phyloP scores from a whole-genome alignment of 2,329 filamentous ascomycete species.

The Zasmidium angulare region DNA sequence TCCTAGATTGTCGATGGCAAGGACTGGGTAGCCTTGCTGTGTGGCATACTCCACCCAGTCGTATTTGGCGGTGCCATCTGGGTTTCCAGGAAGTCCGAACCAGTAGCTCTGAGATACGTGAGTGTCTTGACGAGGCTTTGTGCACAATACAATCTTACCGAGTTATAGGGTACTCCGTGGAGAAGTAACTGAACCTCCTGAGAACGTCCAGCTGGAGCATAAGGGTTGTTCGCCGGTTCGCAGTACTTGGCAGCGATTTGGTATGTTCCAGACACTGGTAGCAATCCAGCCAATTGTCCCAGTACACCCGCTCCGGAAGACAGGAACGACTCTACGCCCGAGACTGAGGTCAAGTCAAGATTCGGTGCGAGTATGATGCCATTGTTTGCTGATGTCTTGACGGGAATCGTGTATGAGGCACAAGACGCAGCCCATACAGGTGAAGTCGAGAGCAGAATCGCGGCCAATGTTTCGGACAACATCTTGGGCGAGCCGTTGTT shows the following conservation, averaged over 20 bases:
- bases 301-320: conserved; percentile 18
- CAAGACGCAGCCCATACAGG: conserved; percentile 12
- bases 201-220: conserved; percentile 8
- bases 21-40: conserved; percentile 19
- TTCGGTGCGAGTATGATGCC: conserved; percentile 11
- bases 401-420: conserved; percentile 11
- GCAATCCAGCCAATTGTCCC: conserved; percentile 12
- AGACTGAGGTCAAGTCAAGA: conserved; percentile 11
- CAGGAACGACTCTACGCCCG: conserved; percentile 17
- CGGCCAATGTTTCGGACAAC: not conserved
- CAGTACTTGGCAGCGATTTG: conserved; percentile 19
- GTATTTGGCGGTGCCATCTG: conserved; percentile 15
- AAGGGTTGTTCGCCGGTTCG: conserved; percentile 6
- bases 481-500: not conserved
- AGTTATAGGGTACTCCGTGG: conserved; percentile 19
- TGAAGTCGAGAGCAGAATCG: conserved; percentile 5
- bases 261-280: conserved; percentile 15
- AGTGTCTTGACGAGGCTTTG: not conserved
- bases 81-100: conserved; percentile 20
- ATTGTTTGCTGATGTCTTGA: conserved; percentile 14
- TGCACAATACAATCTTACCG: conserved; percentile 1
- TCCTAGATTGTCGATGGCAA: conserved; percentile 22
- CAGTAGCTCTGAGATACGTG: conserved; percentile 16
- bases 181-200: conserved; percentile 18
- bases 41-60: conserved; percentile 19